Base-by-base conservation (phyloP, 2,329 filamentous ascomycete genomes). In the Simplicillium sp. region DNA sequence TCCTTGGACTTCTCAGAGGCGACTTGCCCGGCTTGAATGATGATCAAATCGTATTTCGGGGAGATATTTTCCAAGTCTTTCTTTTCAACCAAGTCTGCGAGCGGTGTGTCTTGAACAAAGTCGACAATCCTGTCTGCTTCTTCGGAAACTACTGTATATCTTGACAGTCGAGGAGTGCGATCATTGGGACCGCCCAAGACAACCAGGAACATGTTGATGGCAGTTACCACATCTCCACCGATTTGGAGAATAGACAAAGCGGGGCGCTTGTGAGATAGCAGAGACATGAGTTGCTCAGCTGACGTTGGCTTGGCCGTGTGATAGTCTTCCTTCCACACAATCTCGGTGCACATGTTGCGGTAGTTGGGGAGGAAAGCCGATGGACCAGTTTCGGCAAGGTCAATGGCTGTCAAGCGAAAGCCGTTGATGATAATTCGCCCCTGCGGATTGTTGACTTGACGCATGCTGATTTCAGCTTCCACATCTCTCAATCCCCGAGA, bases 301-400 rank as follows among this genome's bases (percentile, higher is more conserved):
- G 46, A 45, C 1, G 35, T 34, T 1, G 54, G 45, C 1, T 44
- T 44, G 1, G 54, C 45, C 9, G 52, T 60, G 3, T 47, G 41
- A 7, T 54, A 48, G 40, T 70, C 61, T 39, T 64, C 52, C 15
- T 65, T 56, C 73, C 72, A 77, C 3, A 61, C 46, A 37, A 76
- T 58, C 45, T 71, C 56, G 3, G 66, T 68, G 41, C 68, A 72
- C 1, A 77, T 56, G 15, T 67, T 67, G 28, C 64, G 66, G 46
- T 73, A 62, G 17, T 65, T 69, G 0, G 70, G 66, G 8, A 77
- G 48, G 45, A 71, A 76, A 1, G 52, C 55, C 0, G 50, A 45
- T 1, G 46, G 50, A 5, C 52, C 45, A 1, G 56, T 47, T 3
- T 55, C 46, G 2, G 45, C 42, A 0, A 57, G 47, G 11, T 73